These are phyloP conservation scores for Xylaria sp. DNA, from an alignment of 2,329 filamentous ascomycete genomes.

Conservation along the genomic window DNA sequence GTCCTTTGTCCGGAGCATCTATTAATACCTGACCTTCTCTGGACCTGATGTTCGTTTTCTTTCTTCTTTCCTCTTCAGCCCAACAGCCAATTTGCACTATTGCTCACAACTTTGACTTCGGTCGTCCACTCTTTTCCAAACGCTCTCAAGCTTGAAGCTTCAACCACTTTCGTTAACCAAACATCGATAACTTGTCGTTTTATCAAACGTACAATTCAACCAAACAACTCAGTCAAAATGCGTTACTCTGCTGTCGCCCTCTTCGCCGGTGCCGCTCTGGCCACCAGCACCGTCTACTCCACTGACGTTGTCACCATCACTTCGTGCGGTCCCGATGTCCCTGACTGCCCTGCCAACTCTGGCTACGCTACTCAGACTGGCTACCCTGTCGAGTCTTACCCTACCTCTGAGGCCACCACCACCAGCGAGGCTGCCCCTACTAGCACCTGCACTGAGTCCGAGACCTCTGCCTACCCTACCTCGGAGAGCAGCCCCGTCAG, in stretches of 20 bases:
- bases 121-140: slow-evolving; percentile 66
- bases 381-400: slow-evolving; percentile 50
- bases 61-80: slow-evolving; percentile 54
- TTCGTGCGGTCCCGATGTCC: slow-evolving; percentile 69
- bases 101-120: slow-evolving; percentile 62
- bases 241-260: slow-evolving; percentile 67
- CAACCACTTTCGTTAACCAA: slow-evolving; percentile 47
- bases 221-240: slow-evolving; percentile 64
- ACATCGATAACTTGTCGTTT: slow-evolving; percentile 48
- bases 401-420: slow-evolving; percentile 28
- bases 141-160: slow-evolving; percentile 48
- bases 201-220: slow-evolving; percentile 44
- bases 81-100: slow-evolving; percentile 56
- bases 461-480: slow-evolving; percentile 14
- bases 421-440: slow-evolving; percentile 28
- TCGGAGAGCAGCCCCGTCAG: slow-evolving; percentile 1
- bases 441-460: not conserved
- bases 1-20: slow-evolving; percentile 48
- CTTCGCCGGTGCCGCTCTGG: slow-evolving; percentile 60
- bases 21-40: slow-evolving; percentile 62
- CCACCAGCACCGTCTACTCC: slow-evolving; percentile 63
- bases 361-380: slow-evolving; percentile 54
- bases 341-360: slow-evolving; percentile 67
- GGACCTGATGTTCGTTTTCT: slow-evolving; percentile 32
- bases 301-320: slow-evolving; percentile 71